Evolutionary conservation across 257 asterid species (phyloP), one percentile per base, ranked within the genome.

Genomic region (Ocimum tenuiflorum): DNA sequence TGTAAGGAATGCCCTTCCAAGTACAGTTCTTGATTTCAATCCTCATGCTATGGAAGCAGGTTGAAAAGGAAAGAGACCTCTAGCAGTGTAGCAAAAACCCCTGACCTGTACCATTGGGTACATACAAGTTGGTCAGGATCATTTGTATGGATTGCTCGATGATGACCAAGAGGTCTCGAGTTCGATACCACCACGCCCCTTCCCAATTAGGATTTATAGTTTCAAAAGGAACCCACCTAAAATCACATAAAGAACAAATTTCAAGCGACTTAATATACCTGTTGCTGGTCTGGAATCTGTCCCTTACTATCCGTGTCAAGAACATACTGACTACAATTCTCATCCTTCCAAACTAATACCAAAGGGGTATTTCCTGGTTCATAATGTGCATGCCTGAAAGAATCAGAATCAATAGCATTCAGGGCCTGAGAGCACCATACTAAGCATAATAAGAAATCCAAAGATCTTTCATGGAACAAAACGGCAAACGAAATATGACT

Each of bases 341-440:
- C 90, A 74, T 94, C 97, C 81, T 94, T 94, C 99, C 99, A 94
- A 43, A 94, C 91, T 70, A 94, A 80, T 60, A 83, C 84, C 69
- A 90, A 69, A 6, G 97, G 97, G 24, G 99, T 94, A 82, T 83
- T 88, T 67, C 99, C 96, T 27, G 91, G 61, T 77, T 94, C 91
- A 74, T 94, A 94, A 67, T 94, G 96, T 68, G 97, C 95, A 77
- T 90, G 89, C 91, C 99, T 94, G 81, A 68, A 62, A 60, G 57
- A 70, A 42, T 57, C 47, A 73, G 49, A 57, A 33, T 17, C 36
- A 36, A 42, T 1, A 23, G 61, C 49, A 43, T 48, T 43, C 5
- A 41, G 45, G 63, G 61, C n/a, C 4, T 6, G 29, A 67, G 1
- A 48, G 55, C 20, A 4, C 20, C 52, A 36, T 10, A 17, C 4